Evolutionary conservation across 129 eudicot species (phyloP).

Genomic region (Deinandra increscens): DNA sequence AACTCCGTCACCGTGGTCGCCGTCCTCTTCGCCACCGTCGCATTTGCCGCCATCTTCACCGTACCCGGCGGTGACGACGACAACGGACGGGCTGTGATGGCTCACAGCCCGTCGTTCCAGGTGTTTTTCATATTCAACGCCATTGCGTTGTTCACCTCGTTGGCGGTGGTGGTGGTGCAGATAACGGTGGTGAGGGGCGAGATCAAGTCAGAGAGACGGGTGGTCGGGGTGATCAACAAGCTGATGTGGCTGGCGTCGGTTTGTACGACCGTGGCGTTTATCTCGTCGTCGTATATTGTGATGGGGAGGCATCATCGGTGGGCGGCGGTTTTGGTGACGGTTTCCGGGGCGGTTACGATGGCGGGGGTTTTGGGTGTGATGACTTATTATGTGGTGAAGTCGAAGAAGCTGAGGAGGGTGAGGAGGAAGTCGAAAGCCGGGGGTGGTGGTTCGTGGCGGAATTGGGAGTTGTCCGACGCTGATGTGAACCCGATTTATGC

Average conservation of each 20-base stretch:
- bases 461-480: conserved; percentile 47
- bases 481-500: conserved; percentile 68
- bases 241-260: conserved; percentile 82
- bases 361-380: conserved; percentile 60
- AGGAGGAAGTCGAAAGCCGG: conserved; percentile 54
- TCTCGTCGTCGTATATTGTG: conserved; percentile 63
- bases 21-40: conserved; percentile 57
- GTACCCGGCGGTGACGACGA: conserved; percentile 58
- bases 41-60: conserved; percentile 61
- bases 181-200: conserved; percentile 79
- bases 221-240: conserved; percentile 77
- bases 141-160: conserved; percentile 57
- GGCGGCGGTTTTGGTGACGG: conserved; percentile 64
- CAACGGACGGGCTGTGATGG: conserved; percentile 51
- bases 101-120: conserved; percentile 35
- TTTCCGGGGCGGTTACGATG: conserved; percentile 59
- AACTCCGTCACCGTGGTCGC: conserved; percentile 77
- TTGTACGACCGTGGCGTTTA: conserved; percentile 72
- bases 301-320: conserved; percentile 53
- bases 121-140: conserved; percentile 63
- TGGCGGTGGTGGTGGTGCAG: conserved; percentile 78
- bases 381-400: conserved; percentile 69
- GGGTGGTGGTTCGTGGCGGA: conserved; percentile 26
- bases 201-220: conserved; percentile 63
- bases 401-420: conserved; percentile 50